Percentiles rank a stretch among this genome's conserved stretches.
phyloP scores from a whole-genome alignment of 2,329 filamentous ascomycete genomes.

The Arthroderma sp. region DNA sequence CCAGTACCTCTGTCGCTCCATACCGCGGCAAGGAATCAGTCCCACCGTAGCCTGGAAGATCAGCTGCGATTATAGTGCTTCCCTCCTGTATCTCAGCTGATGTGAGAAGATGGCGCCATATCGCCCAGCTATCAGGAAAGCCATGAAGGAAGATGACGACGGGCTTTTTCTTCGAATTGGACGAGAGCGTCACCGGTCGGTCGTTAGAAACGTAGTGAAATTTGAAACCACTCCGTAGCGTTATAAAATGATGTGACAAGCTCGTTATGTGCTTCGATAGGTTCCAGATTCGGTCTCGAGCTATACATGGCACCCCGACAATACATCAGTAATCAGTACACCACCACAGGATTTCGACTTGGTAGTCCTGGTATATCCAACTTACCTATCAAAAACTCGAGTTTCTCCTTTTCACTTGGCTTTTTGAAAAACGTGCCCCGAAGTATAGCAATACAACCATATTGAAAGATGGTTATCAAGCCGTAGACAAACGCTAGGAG shows the following conservation, averaged over 20 bases:
- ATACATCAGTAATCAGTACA: not conserved
- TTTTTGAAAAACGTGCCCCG: conserved; percentile 26
- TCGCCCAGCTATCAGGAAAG: conserved; percentile 45
- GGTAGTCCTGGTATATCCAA: not conserved
- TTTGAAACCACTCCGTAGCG: conserved; percentile 35
- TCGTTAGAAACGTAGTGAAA: conserved; percentile 43
- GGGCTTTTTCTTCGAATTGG: conserved; percentile 17
- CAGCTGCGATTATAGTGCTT: conserved; percentile 40
- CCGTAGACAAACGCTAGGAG: conserved; percentile 21
- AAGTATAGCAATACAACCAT: conserved; percentile 17
- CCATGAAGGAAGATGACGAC: conserved; percentile 46
- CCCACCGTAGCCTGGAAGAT: conserved; percentile 47
- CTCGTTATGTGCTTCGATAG: conserved; percentile 35
- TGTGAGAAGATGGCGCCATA: conserved; percentile 40
- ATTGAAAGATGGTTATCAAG: conserved; percentile 23
- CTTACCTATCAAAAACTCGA: conserved; percentile 31
- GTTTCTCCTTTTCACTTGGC: conserved; percentile 25
- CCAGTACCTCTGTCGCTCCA: conserved; percentile 38
- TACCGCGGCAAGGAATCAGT: conserved; percentile 41
- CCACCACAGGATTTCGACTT: not conserved
- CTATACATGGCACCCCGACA: conserved; percentile 19
- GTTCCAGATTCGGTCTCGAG: conserved; percentile 42
- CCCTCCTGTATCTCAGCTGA: conserved; percentile 25
- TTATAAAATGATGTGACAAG: conserved; percentile 40
- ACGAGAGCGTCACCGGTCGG: conserved; percentile 12